Evolutionary conservation across 2,329 filamentous ascomycete species (phyloP).

Genomic region (Calcarisporium arbuscula): DNA sequence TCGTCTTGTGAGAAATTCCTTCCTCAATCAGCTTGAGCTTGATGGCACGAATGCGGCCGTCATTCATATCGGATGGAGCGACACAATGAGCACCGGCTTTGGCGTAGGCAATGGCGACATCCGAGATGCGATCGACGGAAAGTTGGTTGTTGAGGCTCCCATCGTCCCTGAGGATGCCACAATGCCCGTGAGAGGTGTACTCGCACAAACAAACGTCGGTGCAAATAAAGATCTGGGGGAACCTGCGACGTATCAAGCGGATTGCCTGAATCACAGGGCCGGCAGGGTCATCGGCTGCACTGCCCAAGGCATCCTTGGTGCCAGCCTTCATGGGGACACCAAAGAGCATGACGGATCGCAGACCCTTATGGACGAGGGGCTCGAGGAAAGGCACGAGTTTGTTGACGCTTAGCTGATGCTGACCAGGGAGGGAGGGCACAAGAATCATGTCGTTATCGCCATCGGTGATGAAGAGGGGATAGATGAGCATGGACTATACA

Average conservation of each 20-base stretch:
- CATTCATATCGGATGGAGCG: conserved; percentile 97
- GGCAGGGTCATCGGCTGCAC: conserved; percentile 83
- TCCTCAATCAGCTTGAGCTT: conserved; percentile 97
- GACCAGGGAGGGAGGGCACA: conserved; percentile 86
- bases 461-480: conserved; percentile 94
- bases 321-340: conserved; percentile 79
- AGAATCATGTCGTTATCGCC: conserved; percentile 84
- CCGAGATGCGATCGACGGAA: conserved; percentile 88
- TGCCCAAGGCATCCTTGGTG: conserved; percentile 86
- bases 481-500: conserved; percentile 90
- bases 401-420: conserved; percentile 83
- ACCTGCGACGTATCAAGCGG: conserved; percentile 72
- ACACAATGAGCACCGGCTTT: conserved; percentile 93
- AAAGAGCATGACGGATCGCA: conserved; percentile 91
- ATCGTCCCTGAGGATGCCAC: conserved; percentile 90
- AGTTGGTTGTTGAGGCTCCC: conserved; percentile 87
- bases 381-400: conserved; percentile 77
- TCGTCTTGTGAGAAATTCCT: conserved; percentile 82
- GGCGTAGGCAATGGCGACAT: conserved; percentile 98
- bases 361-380: conserved; percentile 80
- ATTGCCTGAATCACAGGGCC: conserved; percentile 89
- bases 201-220: conserved; percentile 96
- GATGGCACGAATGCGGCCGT: conserved; percentile 93
- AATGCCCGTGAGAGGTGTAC: conserved; percentile 97
- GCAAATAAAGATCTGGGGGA: conserved; percentile 86